Base-by-base conservation (phyloP, 495 filamentous ascomycete genomes). In the Talaromyces trachyspermus region DNA sequence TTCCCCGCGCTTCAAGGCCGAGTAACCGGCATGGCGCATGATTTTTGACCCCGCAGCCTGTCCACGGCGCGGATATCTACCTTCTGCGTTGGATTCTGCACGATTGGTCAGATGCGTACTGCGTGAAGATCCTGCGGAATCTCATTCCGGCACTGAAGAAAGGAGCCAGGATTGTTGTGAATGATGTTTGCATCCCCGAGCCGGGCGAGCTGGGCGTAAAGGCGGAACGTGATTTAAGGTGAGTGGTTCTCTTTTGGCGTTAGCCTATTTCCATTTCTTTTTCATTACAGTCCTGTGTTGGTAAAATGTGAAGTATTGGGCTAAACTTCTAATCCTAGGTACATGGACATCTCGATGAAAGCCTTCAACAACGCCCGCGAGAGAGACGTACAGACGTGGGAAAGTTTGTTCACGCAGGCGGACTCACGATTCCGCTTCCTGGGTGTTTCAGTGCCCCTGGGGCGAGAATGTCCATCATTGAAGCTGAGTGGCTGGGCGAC, bases 61-160 rank as follows among this genome's bases (percentile, higher is more conserved):
- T 64, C 10, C 50, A 54, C 10, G 17, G 18, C 1, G 64, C 70
- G 0, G 54, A 63, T 6, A 58, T 60, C 0, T 76, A 76, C 48
- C 74, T 64, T 52, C 46, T 77, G 32, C 68, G 71, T 44, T 58
- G 54, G 7, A 57, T 74, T 25, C 54, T 75, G 9, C 70, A 76
- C 22, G 70, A 75, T 54, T 75, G 69, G 65, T 61, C 65, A 8
- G 69, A 72, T 38, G 44, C 54, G 0, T 52, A 61, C 22, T 64
- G 54, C 32, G 10, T 51, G 2, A 35, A 49, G 4, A 74, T 72
- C 29, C 54, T 72, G 18, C 54, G 57, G 44, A 66, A 63, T 44
- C 52, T 81, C 14, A 66, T 78, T 32, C 77, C 77, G 4, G 75
- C 75, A 0, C 60, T 83, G 18, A 79, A 76, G 54, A 64, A 65